Evolutionary conservation across 352 stramenopile genomes (phyloP).

Genomic region (Globisporangium spinosum): DNA sequence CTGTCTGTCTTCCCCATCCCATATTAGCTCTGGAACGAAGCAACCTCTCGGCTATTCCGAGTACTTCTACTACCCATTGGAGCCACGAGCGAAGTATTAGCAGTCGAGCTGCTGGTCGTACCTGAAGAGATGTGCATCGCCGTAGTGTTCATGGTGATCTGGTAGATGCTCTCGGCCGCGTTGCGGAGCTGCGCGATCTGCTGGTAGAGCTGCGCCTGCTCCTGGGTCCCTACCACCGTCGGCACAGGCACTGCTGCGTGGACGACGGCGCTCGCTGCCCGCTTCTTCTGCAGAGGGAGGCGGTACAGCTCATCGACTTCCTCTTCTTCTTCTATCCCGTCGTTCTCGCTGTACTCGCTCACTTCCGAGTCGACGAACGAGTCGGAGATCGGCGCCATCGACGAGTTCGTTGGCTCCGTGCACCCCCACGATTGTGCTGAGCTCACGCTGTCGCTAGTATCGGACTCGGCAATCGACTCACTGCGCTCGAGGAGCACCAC

Average conservation of each 20-base stretch:
- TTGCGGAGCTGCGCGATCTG: slow-evolving; percentile 44
- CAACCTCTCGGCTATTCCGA: neutral
- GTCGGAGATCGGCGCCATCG: neutral
- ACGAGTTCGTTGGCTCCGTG: neutral
- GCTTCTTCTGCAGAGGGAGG: neutral
- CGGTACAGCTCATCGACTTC: neutral
- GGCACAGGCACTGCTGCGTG: neutral
- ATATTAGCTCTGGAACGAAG: neutral
- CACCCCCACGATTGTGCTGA: neutral
- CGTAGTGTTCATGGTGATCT: slow-evolving; percentile 15
- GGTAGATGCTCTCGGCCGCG: slow-evolving; percentile 41
- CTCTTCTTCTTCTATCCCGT: neutral
- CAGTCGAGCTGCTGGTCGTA: neutral
- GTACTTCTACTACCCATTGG: neutral
- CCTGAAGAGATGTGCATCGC: neutral
- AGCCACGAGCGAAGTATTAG: neutral
- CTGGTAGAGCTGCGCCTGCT: slow-evolving; percentile 29
- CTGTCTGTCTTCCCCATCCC: too few species aligned
- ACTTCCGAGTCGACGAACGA: neutral
- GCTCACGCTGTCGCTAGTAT: neutral
- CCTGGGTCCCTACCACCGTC: neutral
- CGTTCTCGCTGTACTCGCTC: neutral
- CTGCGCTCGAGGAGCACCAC: neutral
- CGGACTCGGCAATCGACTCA: neutral
- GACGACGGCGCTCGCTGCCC: neutral